Conservation (phyloP, 176 grass and related monocot species). For the Aegilops bicornis region DNA sequence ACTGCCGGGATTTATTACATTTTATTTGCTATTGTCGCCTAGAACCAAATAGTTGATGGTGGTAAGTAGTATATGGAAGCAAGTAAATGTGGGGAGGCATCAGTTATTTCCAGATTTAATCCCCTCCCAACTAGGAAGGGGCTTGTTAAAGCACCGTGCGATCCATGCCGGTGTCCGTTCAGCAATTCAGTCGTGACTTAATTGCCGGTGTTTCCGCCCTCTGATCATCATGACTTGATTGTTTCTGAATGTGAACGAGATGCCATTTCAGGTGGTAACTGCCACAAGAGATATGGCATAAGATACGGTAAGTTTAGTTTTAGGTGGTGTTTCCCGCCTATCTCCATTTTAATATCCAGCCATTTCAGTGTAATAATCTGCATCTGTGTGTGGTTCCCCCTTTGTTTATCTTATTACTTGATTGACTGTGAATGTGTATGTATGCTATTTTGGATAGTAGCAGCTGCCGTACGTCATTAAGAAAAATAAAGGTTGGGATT, state of each 20-base stretch:
- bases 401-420: not conserved
- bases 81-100: not conserved
- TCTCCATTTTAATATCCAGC: not conserved
- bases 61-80: not conserved
- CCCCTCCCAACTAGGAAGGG: not conserved
- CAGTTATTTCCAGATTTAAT: not conserved
- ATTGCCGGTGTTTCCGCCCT: not conserved
- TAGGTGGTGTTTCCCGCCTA: not conserved
- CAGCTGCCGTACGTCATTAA: not conserved
- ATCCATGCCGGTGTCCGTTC: not conserved
- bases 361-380: not conserved
- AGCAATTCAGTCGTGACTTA: not conserved
- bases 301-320: not conserved
- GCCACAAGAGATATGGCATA: not conserved
- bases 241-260: not conserved
- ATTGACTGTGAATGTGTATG: not conserved
- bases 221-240: not conserved
- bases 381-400: not conserved
- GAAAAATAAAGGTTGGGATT: not conserved
- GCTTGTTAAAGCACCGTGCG: not conserved
- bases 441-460: not conserved
- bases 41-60: not conserved
- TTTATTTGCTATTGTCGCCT: no score
- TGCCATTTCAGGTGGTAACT: not conserved
- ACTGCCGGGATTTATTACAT: not conserved